A percentile compares a stretch with the other conserved stretches of the same genome.
These are phyloP conservation scores for Leccinum uliginosum DNA, from an alignment of 768 basidiomycete species.

Conservation along the genomic window DNA sequence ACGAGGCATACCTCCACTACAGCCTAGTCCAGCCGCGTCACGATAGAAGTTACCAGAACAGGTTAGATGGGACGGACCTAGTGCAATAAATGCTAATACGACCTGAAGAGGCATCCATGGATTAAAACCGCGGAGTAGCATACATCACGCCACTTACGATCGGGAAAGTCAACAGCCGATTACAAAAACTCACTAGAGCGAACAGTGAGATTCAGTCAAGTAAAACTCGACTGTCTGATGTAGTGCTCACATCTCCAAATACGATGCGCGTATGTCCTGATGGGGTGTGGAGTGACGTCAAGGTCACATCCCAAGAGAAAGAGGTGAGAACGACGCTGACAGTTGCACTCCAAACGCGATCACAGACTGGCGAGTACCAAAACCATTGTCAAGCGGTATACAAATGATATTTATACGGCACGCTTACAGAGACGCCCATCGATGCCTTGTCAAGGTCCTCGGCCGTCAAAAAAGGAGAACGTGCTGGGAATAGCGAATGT, in stretches of 20 bases:
- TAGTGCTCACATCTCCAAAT: slow-evolving; percentile 33
- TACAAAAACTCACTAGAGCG: slow-evolving; percentile 30
- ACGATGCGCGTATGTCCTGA: slow-evolving; percentile 35
- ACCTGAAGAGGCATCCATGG: slow-evolving; percentile 10
- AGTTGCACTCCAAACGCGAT: slow-evolving; percentile 35
- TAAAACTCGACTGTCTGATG: not conserved
- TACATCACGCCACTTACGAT: slow-evolving; percentile 25
- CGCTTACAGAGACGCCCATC: slow-evolving; percentile 32
- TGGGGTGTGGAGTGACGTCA: slow-evolving; percentile 3
- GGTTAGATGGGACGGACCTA: slow-evolving; percentile 16
- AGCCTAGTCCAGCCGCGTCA: slow-evolving; percentile 14
- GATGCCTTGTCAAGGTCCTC: slow-evolving; percentile 24
- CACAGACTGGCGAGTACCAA: slow-evolving; percentile 19
- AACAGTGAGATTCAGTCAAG: not conserved
- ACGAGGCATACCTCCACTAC: slow-evolving; percentile 24
- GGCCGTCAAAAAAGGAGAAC: not conserved
- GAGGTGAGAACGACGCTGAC: slow-evolving; percentile 15
- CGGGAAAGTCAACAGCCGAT: slow-evolving; percentile 26
- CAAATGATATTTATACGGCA: not conserved
- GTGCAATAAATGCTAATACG: slow-evolving; percentile 25
- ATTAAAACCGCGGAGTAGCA: not conserved
- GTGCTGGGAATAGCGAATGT: too few relatives aligned
- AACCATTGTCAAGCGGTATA: not conserved
- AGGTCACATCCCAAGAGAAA: not conserved
- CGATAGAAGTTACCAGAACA: not conserved